Percentiles rank a stretch among this genome's conserved stretches.
These are phyloP conservation scores for Malassezia nana DNA, from an alignment of 1,284 basidiomycete genomes.

Conservation along the genomic window DNA sequence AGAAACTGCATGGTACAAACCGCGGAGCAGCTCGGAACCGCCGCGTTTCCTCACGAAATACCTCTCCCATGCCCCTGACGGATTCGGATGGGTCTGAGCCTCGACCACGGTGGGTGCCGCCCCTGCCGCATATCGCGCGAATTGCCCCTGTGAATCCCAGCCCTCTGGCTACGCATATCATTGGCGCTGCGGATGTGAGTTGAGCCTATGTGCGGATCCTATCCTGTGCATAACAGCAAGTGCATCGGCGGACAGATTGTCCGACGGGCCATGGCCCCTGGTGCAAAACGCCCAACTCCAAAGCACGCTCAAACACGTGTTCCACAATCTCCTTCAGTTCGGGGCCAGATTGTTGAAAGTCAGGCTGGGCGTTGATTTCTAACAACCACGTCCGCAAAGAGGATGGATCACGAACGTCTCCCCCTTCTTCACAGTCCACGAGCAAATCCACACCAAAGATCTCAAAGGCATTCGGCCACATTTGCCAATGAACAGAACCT, in stretches of 20 bases:
- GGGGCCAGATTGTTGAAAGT: constrained; percentile 85
- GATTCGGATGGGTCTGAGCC: not conserved
- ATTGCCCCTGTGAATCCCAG: constrained; percentile 14
- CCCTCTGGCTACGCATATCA: constrained; percentile 8
- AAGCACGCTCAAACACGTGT: constrained; percentile 58
- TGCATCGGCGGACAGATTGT: constrained; percentile 23
- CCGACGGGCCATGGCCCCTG: constrained; percentile 21
- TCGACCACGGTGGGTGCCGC: not conserved
- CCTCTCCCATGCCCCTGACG: constrained; percentile 4
- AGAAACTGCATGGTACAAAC: not conserved
- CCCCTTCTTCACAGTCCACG: constrained; percentile 52
- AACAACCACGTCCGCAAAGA: constrained; percentile 63
- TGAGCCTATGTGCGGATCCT: constrained; percentile 8
- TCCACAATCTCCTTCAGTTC: constrained; percentile 68
- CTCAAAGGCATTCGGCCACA: constrained; percentile 80
- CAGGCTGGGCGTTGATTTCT: constrained; percentile 89
- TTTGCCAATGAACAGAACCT: constrained; percentile 75
- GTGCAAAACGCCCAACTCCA: constrained; percentile 31
- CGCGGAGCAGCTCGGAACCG: not conserved
- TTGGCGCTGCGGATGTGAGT: not conserved
- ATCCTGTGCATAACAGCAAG: constrained; percentile 30
- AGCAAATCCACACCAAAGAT: constrained; percentile 87
- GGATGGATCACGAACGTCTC: not conserved
- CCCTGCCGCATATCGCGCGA: not conserved
- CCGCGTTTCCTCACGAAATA: constrained; percentile 4